Evolutionary conservation across 106 monocot genomes (phyloP).

Genomic region (Platanthera zijinensis): DNA sequence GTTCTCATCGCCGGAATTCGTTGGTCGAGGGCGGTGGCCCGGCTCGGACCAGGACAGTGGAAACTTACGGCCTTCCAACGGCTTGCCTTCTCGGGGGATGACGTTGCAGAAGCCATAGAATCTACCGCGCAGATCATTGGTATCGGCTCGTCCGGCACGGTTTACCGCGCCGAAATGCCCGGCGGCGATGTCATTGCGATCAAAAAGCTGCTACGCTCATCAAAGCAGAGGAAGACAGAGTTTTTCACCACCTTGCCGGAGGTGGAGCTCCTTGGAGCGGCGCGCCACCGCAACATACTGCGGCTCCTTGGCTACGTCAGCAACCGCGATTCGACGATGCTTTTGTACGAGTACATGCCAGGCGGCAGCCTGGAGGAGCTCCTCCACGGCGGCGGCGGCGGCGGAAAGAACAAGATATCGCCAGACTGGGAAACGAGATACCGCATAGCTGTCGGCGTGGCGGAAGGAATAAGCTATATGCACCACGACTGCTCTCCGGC

Average conservation of each 20-base stretch:
- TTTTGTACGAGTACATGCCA: slow-evolving; percentile 94
- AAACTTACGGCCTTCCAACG: slow-evolving; percentile 74
- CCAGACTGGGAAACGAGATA: slow-evolving; percentile 64
- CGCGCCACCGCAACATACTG: slow-evolving; percentile 87
- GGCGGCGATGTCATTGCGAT: slow-evolving; percentile 70
- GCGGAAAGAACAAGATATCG: background rate
- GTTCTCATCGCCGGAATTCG: slow-evolving; percentile 33
- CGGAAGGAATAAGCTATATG: slow-evolving; percentile 75
- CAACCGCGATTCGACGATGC: slow-evolving; percentile 56
- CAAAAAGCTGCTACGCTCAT: slow-evolving; percentile 49
- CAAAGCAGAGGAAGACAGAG: slow-evolving; percentile 6
- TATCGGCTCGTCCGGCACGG: slow-evolving; percentile 67
- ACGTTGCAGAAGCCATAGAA: slow-evolving; percentile 50
- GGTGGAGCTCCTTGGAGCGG: slow-evolving; percentile 70
- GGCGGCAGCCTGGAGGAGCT: slow-evolving; percentile 83
- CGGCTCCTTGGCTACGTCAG: slow-evolving; percentile 68
- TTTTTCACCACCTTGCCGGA: slow-evolving; percentile 24
- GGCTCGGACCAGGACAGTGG: slow-evolving; percentile 35
- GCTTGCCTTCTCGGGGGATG: slow-evolving; percentile 76
- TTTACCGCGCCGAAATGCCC: slow-evolving; percentile 84
- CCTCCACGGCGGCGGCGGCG: slow-evolving; percentile 26
- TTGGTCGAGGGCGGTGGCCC: slow-evolving; percentile 14
- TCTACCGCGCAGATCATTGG: slow-evolving; percentile 48
- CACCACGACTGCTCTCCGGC: slow-evolving; percentile 79
- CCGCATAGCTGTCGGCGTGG: slow-evolving; percentile 59